These are phyloP conservation scores for Aspergillus fructus DNA, from an alignment of 2,329 filamentous ascomycete species.

Conservation along the genomic window DNA sequence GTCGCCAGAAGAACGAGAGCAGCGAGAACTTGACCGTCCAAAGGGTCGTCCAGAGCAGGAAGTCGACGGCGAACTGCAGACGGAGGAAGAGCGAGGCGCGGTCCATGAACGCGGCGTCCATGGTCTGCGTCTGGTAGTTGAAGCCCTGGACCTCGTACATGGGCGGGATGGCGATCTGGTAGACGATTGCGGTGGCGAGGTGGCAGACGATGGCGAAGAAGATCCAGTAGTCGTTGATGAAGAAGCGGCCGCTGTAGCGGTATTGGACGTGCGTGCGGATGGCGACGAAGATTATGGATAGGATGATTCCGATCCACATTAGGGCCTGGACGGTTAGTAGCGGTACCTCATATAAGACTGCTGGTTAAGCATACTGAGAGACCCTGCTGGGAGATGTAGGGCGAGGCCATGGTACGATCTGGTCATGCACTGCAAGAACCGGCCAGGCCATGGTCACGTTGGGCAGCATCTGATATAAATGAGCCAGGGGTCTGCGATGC, in stretches of 20 bases:
- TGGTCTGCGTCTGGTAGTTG: background rate
- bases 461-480: no score
- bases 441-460: no score
- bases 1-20: conserved; percentile 2
- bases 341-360: no score
- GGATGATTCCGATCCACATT: conserved; percentile 2
- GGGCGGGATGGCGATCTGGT: conserved; percentile 5
- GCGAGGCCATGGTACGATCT: background rate
- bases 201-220: conserved; percentile 3
- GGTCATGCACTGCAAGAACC: no score
- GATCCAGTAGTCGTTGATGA: conserved; percentile 2
- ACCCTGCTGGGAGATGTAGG: background rate
- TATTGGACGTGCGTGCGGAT: conserved; percentile 4
- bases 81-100: conserved; percentile 1
- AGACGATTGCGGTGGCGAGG: conserved; percentile 1
- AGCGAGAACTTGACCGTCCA: conserved; percentile 5
- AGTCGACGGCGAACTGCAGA: background rate
- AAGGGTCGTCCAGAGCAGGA: conserved; percentile 5
- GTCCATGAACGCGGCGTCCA: background rate
- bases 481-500: no score
- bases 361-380: background rate
- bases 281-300: background rate
- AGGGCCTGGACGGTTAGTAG: background rate
- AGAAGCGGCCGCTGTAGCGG: background rate
- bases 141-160: conserved; percentile 2